Base-by-base conservation (phyloP, 495 filamentous ascomycete species). In the Annulohypoxylon nitens region DNA sequence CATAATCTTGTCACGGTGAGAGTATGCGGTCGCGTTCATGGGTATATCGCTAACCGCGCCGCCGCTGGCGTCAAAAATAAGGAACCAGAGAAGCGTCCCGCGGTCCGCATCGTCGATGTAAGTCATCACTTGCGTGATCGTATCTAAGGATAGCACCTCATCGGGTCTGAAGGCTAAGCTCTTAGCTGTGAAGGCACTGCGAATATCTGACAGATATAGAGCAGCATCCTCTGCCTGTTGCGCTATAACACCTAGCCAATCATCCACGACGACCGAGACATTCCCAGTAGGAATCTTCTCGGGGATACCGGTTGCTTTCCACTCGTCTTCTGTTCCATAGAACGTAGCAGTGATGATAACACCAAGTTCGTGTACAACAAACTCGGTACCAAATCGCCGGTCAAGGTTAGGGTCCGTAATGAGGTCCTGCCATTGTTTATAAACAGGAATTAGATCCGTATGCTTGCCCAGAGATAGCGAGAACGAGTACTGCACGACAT, bases 1-100 rank as follows among this genome's bases (percentile, higher is more conserved):
- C 77, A 87, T 85, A 6, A 91, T 61, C 67, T 89, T 87, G 77
- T 88, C 84, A 10, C 90, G 82, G 71, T 88, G 86, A 5, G 81
- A 81, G 73, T 89, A 92, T n/a, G 89, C 82, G 9, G 87, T 87
- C 1, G 73, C 80, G 41, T 86, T 81, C 47, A 78, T 75, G 1
- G 82, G 71, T 1, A 85, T 76, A 9, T 84, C 81, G 63, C 81
- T 81, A 50, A 90, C 80, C 5, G 82, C 80, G 30, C 89, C 89
- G 54, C 89, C 89, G 43, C 82, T 81, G 1, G 88, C 83, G 62
- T 89, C 82, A 47, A 86, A 86, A 50, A 90, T 88, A 64, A 85
- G 75, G 73, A 83, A 89, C 88, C 88, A 90, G 1, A 86, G 53
- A 2, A 83, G 74, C 18, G 83, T 83, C 2, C 80, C 84, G 66